Evolutionary conservation across 768 basidiomycete species (phyloP).

Genomic region (Leucocoprinus leucothites): DNA sequence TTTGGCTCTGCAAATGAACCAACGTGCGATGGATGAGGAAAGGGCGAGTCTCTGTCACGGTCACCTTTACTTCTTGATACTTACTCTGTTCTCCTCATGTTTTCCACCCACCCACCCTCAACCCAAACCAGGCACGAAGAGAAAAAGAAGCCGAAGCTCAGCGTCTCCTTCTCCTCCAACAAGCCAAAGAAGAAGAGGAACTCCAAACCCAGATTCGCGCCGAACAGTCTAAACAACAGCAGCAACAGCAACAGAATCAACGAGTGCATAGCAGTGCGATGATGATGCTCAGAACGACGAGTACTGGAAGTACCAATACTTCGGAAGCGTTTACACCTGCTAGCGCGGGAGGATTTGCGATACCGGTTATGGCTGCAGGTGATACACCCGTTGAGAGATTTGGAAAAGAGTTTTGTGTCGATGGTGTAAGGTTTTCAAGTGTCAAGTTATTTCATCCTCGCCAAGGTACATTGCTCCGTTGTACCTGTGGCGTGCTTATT

Average conservation of each 20-base stretch:
- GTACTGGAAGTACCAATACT: constrained; percentile 69
- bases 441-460: constrained; percentile 74
- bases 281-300: constrained; percentile 49
- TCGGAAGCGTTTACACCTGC: constrained; percentile 27
- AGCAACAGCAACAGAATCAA: background rate
- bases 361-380: constrained; percentile 18
- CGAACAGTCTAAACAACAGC: background rate
- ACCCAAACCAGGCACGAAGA: constrained; percentile 40
- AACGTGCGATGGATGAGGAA: constrained; percentile 68
- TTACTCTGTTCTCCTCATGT: background rate
- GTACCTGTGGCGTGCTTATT: no score
- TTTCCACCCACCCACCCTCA: background rate
- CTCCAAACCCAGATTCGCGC: constrained; percentile 63
- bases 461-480: constrained; percentile 46
- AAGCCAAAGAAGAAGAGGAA: constrained; percentile 51
- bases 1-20: constrained; percentile 69
- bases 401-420: constrained; percentile 49
- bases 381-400: constrained; percentile 65
- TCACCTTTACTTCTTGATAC: background rate
- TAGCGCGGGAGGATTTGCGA: background rate
- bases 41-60: constrained; percentile 41
- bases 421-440: constrained; percentile 55
- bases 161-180: constrained; percentile 46
- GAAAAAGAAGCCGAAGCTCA: constrained; percentile 57
- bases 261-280: constrained; percentile 56